Base-by-base conservation (phyloP, 192 early-diverging fungal species). In the Entophlyctis luteolus region DNA sequence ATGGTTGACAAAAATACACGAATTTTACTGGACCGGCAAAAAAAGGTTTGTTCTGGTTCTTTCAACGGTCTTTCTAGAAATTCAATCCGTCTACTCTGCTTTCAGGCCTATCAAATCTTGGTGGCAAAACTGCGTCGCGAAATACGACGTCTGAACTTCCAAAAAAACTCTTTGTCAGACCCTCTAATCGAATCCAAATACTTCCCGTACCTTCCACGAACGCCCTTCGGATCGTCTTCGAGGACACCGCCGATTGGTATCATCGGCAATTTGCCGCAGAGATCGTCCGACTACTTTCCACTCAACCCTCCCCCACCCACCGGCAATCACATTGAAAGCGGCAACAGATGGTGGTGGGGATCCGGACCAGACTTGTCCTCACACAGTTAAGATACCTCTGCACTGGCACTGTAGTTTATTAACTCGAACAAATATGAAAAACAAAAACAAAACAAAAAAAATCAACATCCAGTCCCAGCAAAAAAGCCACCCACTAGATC, bases 281-380 rank as follows among this genome's bases (percentile, higher is more conserved):
- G 75, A 4, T 71, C 78, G 14, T 55, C 68, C 0, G 78, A 80
- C 38, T 70, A 71, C 65, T 80, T 80, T 56, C 68, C 75, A 4
- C 45, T 80, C n/a, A 80, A 80, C 47, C 78, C 78, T 18, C 78
- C 78, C 22, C 75, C 75, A 2, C 72, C 78, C 18, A 80, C 78
- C 47, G 78, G 78, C 10, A 80, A 80, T 46, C 78, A 80, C 56
- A 72, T 73, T 23, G 78, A 80, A 38, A 80, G 78, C 54, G 78
- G 78, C 22, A 77, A 77, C 49, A 3, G 78, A 27, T 80, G 78
- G 78, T 80, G 78, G 78, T 80, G 78, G 78, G 78, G 75, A 33
- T 58, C 56, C 33, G 78, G 78, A 22, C 78, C 78, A 25, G 59
- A 68, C 57, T 49, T 75, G 28, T 67, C 72, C 5, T 56, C 62